These are phyloP conservation scores for Nothopassalora personata DNA, from an alignment of 2,329 filamentous ascomycete genomes.

Conservation along the genomic window DNA sequence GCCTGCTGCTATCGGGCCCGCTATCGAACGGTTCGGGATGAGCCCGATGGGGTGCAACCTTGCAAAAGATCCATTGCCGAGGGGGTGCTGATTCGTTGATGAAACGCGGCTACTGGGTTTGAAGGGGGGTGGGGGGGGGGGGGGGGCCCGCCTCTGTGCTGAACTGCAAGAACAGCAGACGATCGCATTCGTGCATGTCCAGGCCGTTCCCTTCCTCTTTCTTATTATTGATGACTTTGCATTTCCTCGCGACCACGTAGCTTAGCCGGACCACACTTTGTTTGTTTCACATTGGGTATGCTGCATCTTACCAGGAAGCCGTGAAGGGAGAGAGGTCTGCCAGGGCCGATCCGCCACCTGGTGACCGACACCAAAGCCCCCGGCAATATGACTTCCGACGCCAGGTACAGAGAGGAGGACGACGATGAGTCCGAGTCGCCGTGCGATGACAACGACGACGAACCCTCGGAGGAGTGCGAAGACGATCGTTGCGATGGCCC, in stretches of 20 bases:
- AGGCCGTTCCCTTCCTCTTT: background rate
- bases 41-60: background rate
- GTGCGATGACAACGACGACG: conserved; percentile 18
- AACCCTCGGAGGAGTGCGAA: conserved; percentile 27
- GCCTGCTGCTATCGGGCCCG: background rate
- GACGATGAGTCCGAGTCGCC: conserved; percentile 2
- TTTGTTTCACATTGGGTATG: background rate
- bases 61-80: background rate
- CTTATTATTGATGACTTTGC: background rate
- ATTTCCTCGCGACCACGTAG: background rate
- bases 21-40: background rate
- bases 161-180: background rate
- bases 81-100: background rate
- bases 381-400: conserved; percentile 3
- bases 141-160: background rate
- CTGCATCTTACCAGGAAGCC: background rate
- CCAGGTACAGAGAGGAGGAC: conserved; percentile 4
- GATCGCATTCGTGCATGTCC: background rate
- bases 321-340: background rate
- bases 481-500: conserved; percentile 29
- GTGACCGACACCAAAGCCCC: background rate
- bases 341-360: background rate
- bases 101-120: background rate
- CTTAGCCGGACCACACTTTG: background rate
- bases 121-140: background rate